Percentiles rank a stretch among this genome's conserved stretches.
Evolutionary conservation across 2,329 filamentous ascomycete genomes (phyloP).

Genomic region (Diaporthe batatas): DNA sequence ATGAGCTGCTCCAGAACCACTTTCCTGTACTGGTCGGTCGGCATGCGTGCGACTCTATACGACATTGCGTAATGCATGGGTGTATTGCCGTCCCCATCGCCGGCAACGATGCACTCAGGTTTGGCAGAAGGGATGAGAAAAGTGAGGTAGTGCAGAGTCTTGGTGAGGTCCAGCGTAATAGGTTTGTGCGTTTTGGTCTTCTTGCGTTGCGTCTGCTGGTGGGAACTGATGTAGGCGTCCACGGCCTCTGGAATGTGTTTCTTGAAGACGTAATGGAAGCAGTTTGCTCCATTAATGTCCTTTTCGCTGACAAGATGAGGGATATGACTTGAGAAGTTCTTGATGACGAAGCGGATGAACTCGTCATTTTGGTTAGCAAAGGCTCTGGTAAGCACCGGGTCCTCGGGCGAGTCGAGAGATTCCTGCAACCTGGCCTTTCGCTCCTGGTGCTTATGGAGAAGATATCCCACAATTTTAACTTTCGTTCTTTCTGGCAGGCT

Average conservation of each 20-base stretch:
- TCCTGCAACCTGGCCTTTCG: background rate
- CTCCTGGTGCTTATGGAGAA: background rate
- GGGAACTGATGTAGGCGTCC: too few species aligned
- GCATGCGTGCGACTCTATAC: slow-evolving; percentile 14
- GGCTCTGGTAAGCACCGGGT: slow-evolving; percentile 10
- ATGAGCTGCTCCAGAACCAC: background rate
- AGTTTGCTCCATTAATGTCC: background rate
- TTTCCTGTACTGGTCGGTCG: background rate
- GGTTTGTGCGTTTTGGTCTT: background rate
- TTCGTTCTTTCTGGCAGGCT: background rate
- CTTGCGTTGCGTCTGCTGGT: too few species aligned
- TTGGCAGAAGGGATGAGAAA: background rate
- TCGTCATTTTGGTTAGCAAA: background rate
- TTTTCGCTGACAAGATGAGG: background rate
- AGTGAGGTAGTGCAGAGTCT: background rate
- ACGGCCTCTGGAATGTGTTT: background rate
- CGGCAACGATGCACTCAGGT: background rate
- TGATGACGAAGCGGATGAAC: slow-evolving; percentile 8
- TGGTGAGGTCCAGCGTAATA: background rate
- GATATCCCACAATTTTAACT: background rate
- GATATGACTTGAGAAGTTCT: background rate
- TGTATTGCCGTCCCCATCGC: background rate
- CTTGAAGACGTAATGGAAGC: slow-evolving; percentile 26
- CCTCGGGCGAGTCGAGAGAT: background rate
- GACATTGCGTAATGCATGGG: slow-evolving; percentile 19